phyloP scores from a whole-genome alignment of 106 monocot species.

The Allium sativum region DNA sequence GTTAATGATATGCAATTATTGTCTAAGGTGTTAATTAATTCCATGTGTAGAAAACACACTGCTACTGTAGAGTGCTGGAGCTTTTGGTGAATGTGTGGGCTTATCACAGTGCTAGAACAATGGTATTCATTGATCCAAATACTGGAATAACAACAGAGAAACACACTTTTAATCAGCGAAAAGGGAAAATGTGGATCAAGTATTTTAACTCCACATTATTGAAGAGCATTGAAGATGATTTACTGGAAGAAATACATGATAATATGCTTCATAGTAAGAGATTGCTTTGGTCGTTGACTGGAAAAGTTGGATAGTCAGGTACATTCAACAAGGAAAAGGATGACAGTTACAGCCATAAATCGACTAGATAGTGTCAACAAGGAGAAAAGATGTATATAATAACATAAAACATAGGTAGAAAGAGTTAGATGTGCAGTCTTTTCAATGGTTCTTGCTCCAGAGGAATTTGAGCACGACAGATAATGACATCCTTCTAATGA shows the following conservation, averaged over 20 bases:
- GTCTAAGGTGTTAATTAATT: too few species aligned
- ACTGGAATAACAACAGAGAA: constrained; percentile 56
- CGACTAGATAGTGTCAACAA: constrained; percentile 49
- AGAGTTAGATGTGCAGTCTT: constrained; percentile 48
- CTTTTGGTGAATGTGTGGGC: constrained; percentile 89
- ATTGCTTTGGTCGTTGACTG: constrained; percentile 81
- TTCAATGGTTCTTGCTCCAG: not conserved
- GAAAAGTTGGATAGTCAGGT: constrained; percentile 73
- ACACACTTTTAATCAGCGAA: constrained; percentile 44
- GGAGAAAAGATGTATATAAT: not conserved
- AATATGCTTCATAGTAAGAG: constrained; percentile 14
- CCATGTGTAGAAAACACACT: constrained; percentile 54
- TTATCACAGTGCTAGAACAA: constrained; percentile 79
- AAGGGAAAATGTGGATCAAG: constrained; percentile 63
- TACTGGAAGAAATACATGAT: constrained; percentile 84
- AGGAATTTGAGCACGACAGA: not conserved
- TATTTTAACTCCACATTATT: constrained; percentile 58
- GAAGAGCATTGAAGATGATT: constrained; percentile 92
- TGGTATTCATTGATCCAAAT: constrained; percentile 70
- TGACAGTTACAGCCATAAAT: constrained; percentile 63
- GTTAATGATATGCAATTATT: too few species aligned
- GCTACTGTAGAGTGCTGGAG: constrained; percentile 78
- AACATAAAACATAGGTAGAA: constrained; percentile 45
- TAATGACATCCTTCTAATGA: too few species aligned
- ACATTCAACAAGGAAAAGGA: constrained; percentile 71